Evolutionary conservation across 2,329 filamentous ascomycete species (phyloP).

Genomic region (Pseudogymnoascus sp.): DNA sequence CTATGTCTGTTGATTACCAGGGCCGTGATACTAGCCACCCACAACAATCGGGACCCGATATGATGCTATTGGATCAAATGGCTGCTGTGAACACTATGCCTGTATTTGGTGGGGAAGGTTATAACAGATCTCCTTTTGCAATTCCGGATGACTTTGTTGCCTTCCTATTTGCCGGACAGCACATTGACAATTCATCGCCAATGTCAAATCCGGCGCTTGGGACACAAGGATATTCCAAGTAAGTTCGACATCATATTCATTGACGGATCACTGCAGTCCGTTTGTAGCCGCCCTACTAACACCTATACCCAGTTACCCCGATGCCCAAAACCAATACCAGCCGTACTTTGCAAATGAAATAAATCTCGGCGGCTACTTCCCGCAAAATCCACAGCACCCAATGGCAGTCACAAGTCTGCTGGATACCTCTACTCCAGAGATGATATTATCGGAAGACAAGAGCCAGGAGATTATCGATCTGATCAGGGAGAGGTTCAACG

Average conservation of each 20-base stretch:
- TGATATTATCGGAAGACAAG: constrained; percentile 78
- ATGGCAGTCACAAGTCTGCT: constrained; percentile 86
- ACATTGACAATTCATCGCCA: constrained; percentile 43
- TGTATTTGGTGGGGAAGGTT: constrained; percentile 76
- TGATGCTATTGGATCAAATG: constrained; percentile 56
- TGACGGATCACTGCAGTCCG: constrained; percentile 10
- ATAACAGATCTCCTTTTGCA: constrained; percentile 74
- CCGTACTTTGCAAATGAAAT: constrained; percentile 42
- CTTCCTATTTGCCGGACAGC: constrained; percentile 69
- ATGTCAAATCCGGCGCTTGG: constrained; percentile 44
- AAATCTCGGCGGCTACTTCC: constrained; percentile 48
- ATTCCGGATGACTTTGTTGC: constrained; percentile 83
- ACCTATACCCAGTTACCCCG: constrained; percentile 39
- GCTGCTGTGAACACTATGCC: constrained; percentile 63
- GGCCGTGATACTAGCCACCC: constrained; percentile 27
- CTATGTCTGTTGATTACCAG: constrained; percentile 25
- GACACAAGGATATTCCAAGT: constrained; percentile 43
- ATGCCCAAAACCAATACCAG: constrained; percentile 43
- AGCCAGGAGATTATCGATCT: constrained; percentile 74
- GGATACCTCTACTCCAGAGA: constrained; percentile 71
- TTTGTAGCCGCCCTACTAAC: constrained; percentile 6
- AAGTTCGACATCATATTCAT: constrained; percentile 24
- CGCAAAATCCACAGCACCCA: constrained; percentile 59
- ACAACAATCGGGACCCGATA: constrained; percentile 35
- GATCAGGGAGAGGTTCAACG: constrained; percentile 73